Conservation (phyloP, 805 yeast species). For the Ogataea methanolica region DNA sequence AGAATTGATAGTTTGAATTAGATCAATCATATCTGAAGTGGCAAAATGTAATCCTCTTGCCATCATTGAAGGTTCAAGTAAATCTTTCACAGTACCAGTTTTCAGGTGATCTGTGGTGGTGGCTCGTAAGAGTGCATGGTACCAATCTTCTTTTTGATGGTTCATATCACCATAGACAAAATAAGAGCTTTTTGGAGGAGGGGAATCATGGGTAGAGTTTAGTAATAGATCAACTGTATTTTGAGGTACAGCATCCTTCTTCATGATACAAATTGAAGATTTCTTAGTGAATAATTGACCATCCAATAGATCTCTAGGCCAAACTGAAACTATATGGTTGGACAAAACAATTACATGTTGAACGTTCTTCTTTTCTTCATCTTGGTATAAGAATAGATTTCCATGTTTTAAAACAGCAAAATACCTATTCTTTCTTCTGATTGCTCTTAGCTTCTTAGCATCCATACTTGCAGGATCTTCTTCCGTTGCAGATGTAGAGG, state of each 20-base stretch:
- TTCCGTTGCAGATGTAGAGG: neutral
- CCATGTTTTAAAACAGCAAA: slow-evolving; percentile 81
- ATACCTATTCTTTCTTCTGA: slow-evolving; percentile 53
- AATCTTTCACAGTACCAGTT: slow-evolving; percentile 22
- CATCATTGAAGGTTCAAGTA: slow-evolving; percentile 52
- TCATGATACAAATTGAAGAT: slow-evolving; percentile 71
- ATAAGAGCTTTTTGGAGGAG: slow-evolving; percentile 36
- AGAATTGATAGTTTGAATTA: slow-evolving; percentile 75
- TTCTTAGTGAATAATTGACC: slow-evolving; percentile 76
- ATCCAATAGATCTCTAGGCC: slow-evolving; percentile 80
- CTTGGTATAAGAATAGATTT: slow-evolving; percentile 77
- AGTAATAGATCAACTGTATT: slow-evolving; percentile 47
- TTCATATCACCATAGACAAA: slow-evolving; percentile 76
- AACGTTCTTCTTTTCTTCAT: slow-evolving; percentile 58
- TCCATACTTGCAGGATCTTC: slow-evolving; percentile 29
- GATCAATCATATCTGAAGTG: slow-evolving; percentile 64
- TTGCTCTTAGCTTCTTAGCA: slow-evolving; percentile 33
- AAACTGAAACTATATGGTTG: slow-evolving; percentile 64
- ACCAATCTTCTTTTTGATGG: slow-evolving; percentile 88
- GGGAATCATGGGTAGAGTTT: slow-evolving; percentile 18
- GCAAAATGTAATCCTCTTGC: slow-evolving; percentile 73
- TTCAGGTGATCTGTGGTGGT: slow-evolving; percentile 41
- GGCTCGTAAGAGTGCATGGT: slow-evolving; percentile 77
- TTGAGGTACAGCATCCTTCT: slow-evolving; percentile 26
- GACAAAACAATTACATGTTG: slow-evolving; percentile 76